Conservation (phyloP, 2,329 filamentous ascomycete species). For the Botryotinia convoluta region DNA sequence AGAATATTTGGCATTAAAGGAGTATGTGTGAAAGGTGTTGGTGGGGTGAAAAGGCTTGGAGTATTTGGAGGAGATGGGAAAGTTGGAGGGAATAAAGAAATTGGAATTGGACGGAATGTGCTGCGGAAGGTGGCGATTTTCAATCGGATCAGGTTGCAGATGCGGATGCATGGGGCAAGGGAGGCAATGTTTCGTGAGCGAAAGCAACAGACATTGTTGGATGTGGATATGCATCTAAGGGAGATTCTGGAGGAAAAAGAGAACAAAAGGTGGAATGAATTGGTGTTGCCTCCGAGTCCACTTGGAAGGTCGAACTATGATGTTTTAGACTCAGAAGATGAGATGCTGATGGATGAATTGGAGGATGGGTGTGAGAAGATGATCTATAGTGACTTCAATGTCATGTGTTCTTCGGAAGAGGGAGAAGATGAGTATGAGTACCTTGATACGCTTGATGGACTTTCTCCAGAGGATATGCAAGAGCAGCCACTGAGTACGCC, state of each 20-base stretch:
- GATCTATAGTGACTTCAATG: constrained; percentile 39
- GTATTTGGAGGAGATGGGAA: neutral
- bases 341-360: constrained; percentile 16
- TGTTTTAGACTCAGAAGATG: constrained; percentile 38
- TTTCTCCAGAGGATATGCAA: constrained; percentile 33
- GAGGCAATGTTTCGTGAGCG: constrained; percentile 29
- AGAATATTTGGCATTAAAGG: constrained; percentile 61
- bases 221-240: constrained; percentile 23
- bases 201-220: constrained; percentile 9
- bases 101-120: constrained; percentile 41
- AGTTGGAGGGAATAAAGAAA: constrained; percentile 42
- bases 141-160: constrained; percentile 55
- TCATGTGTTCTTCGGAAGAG: constrained; percentile 34
- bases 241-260: constrained; percentile 33
- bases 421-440: constrained; percentile 36
- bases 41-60: constrained; percentile 33
- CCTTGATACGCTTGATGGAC: constrained; percentile 38
- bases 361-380: constrained; percentile 22
- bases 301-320: constrained; percentile 40
- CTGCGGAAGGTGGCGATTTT: constrained; percentile 64
- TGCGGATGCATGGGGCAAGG: constrained; percentile 42
- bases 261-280: constrained; percentile 32
- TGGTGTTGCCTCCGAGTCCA: constrained; percentile 35
- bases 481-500: constrained; percentile 32
- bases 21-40: constrained; percentile 41